Percentiles rank a stretch among this genome's conserved stretches.
phyloP scores from a whole-genome alignment of 495 filamentous ascomycete genomes.

The Beverwykella pulmonaria region DNA sequence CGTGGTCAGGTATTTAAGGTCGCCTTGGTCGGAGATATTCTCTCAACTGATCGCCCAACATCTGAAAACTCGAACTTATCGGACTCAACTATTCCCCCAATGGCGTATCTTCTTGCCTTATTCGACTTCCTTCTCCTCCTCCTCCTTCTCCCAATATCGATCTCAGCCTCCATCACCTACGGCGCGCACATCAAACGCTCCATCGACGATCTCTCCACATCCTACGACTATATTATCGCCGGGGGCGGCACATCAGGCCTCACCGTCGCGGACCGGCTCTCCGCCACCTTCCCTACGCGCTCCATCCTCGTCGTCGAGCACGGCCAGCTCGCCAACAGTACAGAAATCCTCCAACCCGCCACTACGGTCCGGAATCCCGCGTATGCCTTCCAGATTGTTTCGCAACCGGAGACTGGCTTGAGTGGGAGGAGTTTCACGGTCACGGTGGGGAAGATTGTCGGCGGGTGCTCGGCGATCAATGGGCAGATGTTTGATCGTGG shows the following conservation, averaged over 20 bases:
- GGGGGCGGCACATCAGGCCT: slow-evolving; percentile 39
- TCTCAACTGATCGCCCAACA: too few relatives aligned
- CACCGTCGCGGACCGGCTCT: slow-evolving; percentile 36
- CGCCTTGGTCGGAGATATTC: too few relatives aligned
- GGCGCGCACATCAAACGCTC: slow-evolving; percentile 7
- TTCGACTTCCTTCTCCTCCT: background rate
- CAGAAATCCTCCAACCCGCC: slow-evolving; percentile 5
- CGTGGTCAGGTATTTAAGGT: too few relatives aligned
- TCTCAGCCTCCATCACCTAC: background rate
- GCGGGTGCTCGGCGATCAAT: slow-evolving; percentile 28
- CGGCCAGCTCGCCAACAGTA: slow-evolving; percentile 18
- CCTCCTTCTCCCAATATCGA: background rate
- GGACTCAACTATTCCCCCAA: background rate
- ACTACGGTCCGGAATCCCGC: slow-evolving; percentile 4
- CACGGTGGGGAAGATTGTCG: slow-evolving; percentile 24
- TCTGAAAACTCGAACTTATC: too few relatives aligned
- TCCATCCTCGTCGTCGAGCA: slow-evolving; percentile 23
- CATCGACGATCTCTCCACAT: background rate
- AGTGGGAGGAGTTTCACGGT: slow-evolving; percentile 14
- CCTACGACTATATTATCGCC: slow-evolving; percentile 37
- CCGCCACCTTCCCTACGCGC: slow-evolving; percentile 13
- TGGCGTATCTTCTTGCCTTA: background rate
- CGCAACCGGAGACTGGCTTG: slow-evolving; percentile 5
- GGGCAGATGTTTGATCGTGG: slow-evolving; percentile 27
- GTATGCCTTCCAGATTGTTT: slow-evolving; percentile 13